Base-by-base conservation (phyloP, 495 filamentous ascomycete species). In the Letharia lupina region DNA sequence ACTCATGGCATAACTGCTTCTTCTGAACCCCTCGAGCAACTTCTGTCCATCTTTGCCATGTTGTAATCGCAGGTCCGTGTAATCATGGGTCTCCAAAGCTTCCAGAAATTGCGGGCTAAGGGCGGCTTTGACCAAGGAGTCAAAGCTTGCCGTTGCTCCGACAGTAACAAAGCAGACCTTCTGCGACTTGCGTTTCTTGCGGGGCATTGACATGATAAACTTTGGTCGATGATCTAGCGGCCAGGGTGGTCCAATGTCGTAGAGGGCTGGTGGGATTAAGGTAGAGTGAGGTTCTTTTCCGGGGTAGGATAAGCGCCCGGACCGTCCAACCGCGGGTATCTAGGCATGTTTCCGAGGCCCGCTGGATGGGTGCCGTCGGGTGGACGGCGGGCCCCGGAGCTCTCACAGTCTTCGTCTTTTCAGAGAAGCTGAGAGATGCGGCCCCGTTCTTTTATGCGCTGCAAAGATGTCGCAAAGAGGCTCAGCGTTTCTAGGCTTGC, bases 81-180 rank as follows among this genome's bases (percentile, higher is more conserved):
- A 96, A 39, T 78, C 77, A 23, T 77, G 74, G 0, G 69, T 61
- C 31, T 75, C 68, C 16, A 96, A 79, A 18, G 80, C 76, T 18
- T 76, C 67, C 44, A 92, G 75, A 68, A 96, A 93, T 0, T 72
- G 60, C 3, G 82, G 77, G 37, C 79, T 76, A 61, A 91, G 78
- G n/a, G 86, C 79, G 58, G 89, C 84, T 31, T 80, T 73, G 54
- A 96, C 77, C 12, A 98, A 84, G 15, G 78, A 73, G 59, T 83
- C 78, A 75, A 98, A 98, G 23, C 87, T 81, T 4, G 93, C 92
- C 1, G 93, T 98, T 3, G 94, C 95, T 58, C 94, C 94, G 41
- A 95, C 86, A 0, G 94, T 97, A 37, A 97, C 89, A 64, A 97
- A 88, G 73, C 86, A 88, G 28, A 81, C 56, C 70, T 83, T 85